Conservation (phyloP, 139 green algal genomes). For the Yamagishiella unicocca region DNA sequence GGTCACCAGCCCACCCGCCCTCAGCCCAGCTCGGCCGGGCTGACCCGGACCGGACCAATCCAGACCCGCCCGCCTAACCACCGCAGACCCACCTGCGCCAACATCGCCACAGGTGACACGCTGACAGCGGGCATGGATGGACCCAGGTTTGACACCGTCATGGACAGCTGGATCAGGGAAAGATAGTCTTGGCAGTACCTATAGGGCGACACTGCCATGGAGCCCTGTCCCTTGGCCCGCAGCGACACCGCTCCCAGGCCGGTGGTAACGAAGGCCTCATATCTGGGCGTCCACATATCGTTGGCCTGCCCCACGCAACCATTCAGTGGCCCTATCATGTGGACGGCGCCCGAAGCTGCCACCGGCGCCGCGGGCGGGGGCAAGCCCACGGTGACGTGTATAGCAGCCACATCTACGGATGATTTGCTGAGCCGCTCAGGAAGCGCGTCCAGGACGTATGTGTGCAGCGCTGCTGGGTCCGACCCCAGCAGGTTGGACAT, state of each 20-base stretch:
- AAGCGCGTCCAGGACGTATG: constrained; percentile 42
- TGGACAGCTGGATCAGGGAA: constrained; percentile 14
- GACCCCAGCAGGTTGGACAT: not conserved
- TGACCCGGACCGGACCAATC: too few relatives aligned
- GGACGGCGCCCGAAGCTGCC: not conserved
- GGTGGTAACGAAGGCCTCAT: constrained; percentile 14
- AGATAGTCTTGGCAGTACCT: constrained; percentile 1
- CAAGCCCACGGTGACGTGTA: constrained; percentile 7
- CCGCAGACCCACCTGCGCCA: not conserved
- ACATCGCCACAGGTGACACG: constrained; percentile 42
- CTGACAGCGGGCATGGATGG: not conserved
- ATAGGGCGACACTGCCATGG: constrained; percentile 29
- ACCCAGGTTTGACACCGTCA: constrained; percentile 4
- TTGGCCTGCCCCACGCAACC: constrained; percentile 33
- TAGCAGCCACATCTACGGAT: not conserved
- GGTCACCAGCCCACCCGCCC: too few relatives aligned
- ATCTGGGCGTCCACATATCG: constrained; percentile 14
- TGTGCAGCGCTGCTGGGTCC: not conserved
- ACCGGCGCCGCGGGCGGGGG: not conserved
- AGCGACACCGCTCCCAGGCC: not conserved
- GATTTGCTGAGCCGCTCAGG: constrained; percentile 22
- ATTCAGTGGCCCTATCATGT: constrained; percentile 19
- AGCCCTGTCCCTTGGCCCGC: constrained; percentile 12
- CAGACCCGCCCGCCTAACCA: too few relatives aligned
- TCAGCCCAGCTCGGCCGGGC: too few relatives aligned